These are phyloP conservation scores for Mortierella claussenii DNA, from an alignment of 192 early-diverging fungal species.

Conservation along the genomic window DNA sequence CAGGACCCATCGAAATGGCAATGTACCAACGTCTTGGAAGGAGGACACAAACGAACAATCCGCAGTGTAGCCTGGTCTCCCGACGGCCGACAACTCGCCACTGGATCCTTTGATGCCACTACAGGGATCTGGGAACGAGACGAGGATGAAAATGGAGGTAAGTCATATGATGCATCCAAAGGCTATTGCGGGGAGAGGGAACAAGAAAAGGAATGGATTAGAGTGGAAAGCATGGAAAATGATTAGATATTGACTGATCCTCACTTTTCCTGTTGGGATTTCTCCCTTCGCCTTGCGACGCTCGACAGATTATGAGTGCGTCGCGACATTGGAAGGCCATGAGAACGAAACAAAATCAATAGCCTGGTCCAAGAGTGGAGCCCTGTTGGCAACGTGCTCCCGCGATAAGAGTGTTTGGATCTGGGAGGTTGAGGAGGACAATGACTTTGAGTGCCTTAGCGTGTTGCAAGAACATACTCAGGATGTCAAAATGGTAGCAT, in stretches of 20 bases:
- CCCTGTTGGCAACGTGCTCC: constrained; percentile 92
- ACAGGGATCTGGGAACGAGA: constrained; percentile 92
- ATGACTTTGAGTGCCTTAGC: constrained; percentile 95
- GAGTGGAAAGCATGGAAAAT: too few species aligned
- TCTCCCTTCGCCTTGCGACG: neutral
- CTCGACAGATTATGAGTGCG: constrained; percentile 79
- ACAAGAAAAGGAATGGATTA: too few species aligned
- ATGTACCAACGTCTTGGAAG: constrained; percentile 79
- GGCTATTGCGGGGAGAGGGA: too few species aligned
- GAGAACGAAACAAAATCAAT: constrained; percentile 98
- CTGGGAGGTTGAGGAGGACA: constrained; percentile 90
- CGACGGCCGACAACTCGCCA: constrained; percentile 76
- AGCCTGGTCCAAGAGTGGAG: constrained; percentile 84
- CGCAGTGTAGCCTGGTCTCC: constrained; percentile 89
- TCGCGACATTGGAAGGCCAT: constrained; percentile 96
- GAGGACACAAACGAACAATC: constrained; percentile 92
- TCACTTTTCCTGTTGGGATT: neutral
- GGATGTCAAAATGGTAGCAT: constrained; percentile 95
- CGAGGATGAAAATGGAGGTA: constrained; percentile 57
- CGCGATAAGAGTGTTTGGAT: constrained; percentile 99
- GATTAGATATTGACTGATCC: neutral
- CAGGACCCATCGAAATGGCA: constrained; percentile 67
- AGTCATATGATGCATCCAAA: neutral
- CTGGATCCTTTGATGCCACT: constrained; percentile 93
- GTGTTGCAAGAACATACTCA: constrained; percentile 96